Evolutionary conservation across 176 grass and related monocot genomes (phyloP).

Genomic region (Avena insularis): DNA sequence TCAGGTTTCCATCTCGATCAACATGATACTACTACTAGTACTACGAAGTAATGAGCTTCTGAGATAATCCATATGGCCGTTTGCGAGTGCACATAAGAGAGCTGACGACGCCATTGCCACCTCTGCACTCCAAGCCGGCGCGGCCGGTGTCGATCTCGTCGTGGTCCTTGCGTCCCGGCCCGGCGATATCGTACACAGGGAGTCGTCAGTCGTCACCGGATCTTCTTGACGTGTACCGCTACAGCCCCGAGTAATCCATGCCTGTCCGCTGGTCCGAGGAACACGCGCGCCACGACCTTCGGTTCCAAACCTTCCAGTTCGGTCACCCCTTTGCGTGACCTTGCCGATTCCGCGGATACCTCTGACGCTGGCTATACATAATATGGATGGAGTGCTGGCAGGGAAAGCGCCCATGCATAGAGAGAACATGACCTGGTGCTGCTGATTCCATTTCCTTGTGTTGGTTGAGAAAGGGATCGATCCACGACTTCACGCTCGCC

Average conservation of each 20-base stretch:
- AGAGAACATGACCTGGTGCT: neutral
- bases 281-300: neutral
- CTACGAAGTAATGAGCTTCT: no score
- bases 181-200: neutral
- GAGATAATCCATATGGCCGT: neutral
- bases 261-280: neutral
- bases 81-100: neutral
- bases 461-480: no score
- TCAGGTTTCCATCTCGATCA: neutral
- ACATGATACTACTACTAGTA: neutral
- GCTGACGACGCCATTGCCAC: neutral
- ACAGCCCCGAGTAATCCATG: neutral
- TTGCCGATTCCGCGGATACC: neutral
- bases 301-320: constrained; percentile 28
- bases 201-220: neutral
- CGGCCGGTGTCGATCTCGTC: neutral
- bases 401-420: neutral
- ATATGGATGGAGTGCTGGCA: constrained; percentile 16
- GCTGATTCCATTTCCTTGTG: neutral
- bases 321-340: constrained; percentile 33
- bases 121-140: neutral
- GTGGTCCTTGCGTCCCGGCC: no score
- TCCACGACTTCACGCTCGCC: neutral
- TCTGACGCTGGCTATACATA: neutral
- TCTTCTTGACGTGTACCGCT: neutral